Evolutionary conservation across 2,329 filamentous ascomycete species (phyloP).

Genomic region (Orbilia javanica): DNA sequence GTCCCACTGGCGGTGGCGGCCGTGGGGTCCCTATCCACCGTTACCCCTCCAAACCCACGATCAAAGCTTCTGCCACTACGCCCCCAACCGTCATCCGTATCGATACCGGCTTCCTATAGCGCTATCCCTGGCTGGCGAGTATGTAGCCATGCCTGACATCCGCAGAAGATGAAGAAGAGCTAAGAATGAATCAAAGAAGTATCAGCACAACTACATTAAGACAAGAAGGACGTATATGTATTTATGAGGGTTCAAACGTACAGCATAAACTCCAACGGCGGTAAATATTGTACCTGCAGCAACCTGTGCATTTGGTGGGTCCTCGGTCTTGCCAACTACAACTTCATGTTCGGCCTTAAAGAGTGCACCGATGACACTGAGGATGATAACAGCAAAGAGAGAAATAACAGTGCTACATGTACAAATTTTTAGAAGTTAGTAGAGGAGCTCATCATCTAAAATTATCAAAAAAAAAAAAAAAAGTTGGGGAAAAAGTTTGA

Average conservation of each 20-base stretch:
- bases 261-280: constrained; percentile 87
- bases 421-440: constrained; percentile 57
- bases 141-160: constrained; percentile 87
- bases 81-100: constrained; percentile 56
- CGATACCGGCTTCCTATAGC: constrained; percentile 58
- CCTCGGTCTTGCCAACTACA: constrained; percentile 80
- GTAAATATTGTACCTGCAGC: constrained; percentile 88
- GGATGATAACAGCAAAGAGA: constrained; percentile 74
- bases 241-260: constrained; percentile 69
- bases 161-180: constrained; percentile 93
- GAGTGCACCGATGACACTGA: constrained; percentile 76
- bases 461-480: constrained; percentile 3
- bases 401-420: constrained; percentile 77
- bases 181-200: constrained; percentile 64
- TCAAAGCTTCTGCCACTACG: constrained; percentile 10
- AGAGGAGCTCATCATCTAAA: not conserved
- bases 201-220: constrained; percentile 8
- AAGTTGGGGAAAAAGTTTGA: constrained; percentile 58
- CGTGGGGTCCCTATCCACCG: not conserved
- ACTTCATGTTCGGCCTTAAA: constrained; percentile 85
- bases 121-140: constrained; percentile 72
- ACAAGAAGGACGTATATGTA: not conserved
- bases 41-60: constrained; percentile 21
- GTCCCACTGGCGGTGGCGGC: constrained; percentile 28
- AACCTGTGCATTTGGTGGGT: constrained; percentile 74